Conservation (phyloP, 306 rosid genomes). For the Luffa aegyptiaca region DNA sequence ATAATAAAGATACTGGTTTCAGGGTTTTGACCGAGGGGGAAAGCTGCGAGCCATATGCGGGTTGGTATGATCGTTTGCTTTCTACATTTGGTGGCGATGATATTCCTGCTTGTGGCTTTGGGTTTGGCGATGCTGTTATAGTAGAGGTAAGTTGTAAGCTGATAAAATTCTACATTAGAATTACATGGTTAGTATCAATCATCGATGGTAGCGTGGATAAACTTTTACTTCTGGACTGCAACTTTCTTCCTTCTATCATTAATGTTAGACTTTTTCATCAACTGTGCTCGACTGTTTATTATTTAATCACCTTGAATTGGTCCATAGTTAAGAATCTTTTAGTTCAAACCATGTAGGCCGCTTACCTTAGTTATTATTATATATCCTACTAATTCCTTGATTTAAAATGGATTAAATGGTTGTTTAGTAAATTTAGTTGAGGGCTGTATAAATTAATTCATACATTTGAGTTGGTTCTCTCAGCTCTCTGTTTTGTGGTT, state of each 20-base stretch:
- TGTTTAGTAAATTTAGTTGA: not conserved
- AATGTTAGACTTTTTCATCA: not conserved
- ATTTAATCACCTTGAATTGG: not conserved
- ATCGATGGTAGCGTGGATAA: too few species aligned
- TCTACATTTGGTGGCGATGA: conserved; percentile 91
- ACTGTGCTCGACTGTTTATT: not conserved
- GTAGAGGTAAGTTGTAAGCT: conserved; percentile 64
- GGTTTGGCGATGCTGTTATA: conserved; percentile 96
- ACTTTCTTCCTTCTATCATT: not conserved
- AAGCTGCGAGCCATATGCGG: conserved; percentile 98
- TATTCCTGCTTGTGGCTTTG: conserved; percentile 88
- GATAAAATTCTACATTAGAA: not conserved
- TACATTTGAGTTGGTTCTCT: too few species aligned
- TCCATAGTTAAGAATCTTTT: not conserved
- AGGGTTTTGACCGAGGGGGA: conserved; percentile 91
- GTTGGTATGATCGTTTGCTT: conserved; percentile 79
- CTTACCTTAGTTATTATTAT: not conserved
- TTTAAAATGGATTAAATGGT: not conserved
- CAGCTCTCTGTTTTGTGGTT: too few species aligned
- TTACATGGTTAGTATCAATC: too few species aligned
- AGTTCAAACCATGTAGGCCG: not conserved
- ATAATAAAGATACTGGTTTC: conserved; percentile 13
- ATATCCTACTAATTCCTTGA: not conserved
- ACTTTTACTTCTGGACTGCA: not conserved
- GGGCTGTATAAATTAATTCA: not conserved